phyloP scores from a whole-genome alignment of 305 asterid species.

The Solanum hybrid region DNA sequence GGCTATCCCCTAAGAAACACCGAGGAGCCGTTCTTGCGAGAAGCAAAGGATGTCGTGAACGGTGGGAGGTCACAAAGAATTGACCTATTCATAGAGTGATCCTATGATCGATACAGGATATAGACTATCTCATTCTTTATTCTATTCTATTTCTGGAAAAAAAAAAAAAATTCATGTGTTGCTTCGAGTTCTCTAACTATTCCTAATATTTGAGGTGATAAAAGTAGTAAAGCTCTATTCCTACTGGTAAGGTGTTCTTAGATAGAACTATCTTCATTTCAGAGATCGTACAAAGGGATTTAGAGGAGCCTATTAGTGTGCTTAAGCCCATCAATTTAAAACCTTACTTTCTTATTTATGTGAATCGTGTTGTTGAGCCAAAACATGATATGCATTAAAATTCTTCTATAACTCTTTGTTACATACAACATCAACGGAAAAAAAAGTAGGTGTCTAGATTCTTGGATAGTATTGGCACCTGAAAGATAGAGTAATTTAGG shows the following conservation, averaged over 20 bases:
- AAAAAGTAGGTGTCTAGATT: background rate
- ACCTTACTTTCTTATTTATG: background rate
- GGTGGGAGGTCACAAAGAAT: too few relatives aligned
- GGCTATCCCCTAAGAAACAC: background rate
- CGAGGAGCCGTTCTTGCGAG: too few relatives aligned
- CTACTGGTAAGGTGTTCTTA: background rate
- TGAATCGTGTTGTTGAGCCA: background rate
- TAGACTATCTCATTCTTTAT: too few relatives aligned
- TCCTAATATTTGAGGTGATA: background rate
- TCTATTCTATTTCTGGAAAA: too few relatives aligned
- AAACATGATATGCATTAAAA: background rate
- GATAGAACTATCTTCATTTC: background rate
- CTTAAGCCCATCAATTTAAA: background rate
- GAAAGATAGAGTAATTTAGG: background rate
- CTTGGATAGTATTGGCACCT: background rate
- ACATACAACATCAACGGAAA: background rate
- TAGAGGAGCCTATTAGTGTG: background rate
- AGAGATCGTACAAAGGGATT: background rate
- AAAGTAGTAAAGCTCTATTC: background rate
- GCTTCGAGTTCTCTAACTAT: background rate
- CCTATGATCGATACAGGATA: too few relatives aligned
- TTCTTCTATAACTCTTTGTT: background rate
- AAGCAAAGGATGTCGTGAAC: too few relatives aligned
- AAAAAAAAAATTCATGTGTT: background rate
- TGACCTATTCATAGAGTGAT: too few relatives aligned